Evolutionary conservation across 768 basidiomycete genomes (phyloP), one percentile per base, ranked within the genome.

Genomic region (Dioszegia aurantiaca): DNA sequence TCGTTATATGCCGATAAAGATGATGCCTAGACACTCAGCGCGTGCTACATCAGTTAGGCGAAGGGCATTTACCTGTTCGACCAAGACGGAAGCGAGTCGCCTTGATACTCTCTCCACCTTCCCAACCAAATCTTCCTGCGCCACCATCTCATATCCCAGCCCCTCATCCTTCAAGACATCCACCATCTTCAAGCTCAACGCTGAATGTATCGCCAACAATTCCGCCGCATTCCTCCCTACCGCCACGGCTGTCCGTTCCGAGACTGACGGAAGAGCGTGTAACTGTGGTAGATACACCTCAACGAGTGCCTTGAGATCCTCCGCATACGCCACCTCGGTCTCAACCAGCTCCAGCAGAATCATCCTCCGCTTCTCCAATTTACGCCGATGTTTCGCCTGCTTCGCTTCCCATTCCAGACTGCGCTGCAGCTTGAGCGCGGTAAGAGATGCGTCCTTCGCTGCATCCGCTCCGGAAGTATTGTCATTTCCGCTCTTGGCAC

Each of bases 241-340:
- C 16, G 58, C 30, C 17, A 46, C 49, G 11, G 67, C 64, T 17
- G 64, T 63, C 8, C 60, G 47, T 33, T 68, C 68, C 12, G 60
- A 47, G 5, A 75, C 60, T 6, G 56, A 51, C 3, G 75, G 68
- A 5, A 74, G 52, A 28, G 75, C 75, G n/a, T 68, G 64, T 2
- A 77, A 56, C 46, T 77, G 75, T 24, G 75, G 73, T 2, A 77
- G 63, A 57, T 72, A 77, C 30, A 77, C 62, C 23, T 74, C 67
- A 4, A 90, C 87, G 42, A 98, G 81, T 9, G 82, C 82, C 60
- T 85, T 83, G 67, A 97, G 77, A 76, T 93, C 90, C 51, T 81
- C 73, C 9, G 91, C 81, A 74, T 97, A 98, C 6, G 84, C 84
- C 19, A 84, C 79, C 79, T 98, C 94, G 0, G 91, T 93, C 57